Base-by-base conservation (phyloP, 352 stramenopile genomes). In the Globisporangium cystogenes region DNA sequence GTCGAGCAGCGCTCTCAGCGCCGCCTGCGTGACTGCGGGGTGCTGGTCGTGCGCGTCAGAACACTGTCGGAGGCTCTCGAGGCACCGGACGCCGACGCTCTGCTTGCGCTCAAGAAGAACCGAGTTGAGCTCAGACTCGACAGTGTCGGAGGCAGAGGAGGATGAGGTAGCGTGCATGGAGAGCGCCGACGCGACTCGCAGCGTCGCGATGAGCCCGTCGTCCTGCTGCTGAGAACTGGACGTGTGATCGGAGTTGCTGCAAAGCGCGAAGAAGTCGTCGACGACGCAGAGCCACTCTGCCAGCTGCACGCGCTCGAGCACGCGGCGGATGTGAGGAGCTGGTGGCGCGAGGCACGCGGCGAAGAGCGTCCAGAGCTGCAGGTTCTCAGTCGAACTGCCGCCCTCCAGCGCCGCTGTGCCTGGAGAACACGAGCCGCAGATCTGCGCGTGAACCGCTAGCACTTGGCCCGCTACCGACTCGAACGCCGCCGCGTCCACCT, bases 361-460 rank as follows among this genome's bases (percentile, higher is more conserved):
- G 11, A 63, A 54, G n/a, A 63, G 44, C 15, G 60, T 68, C 70
- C 70, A 76, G 16, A 79, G 53, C 45, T 68, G 48, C 0, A 72
- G 14, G 36, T 64, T 49, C 14, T 78, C 47, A 16, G 29, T 35
- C n/a, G 14, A 41, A 20, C 51, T 35, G 23, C 3, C 29, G 20
- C 15, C n/a, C n/a, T n/a, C n/a, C n/a, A n/a, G n/a, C n/a, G n/a
- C n/a, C n/a, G n/a, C n/a, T n/a, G n/a, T n/a, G n/a, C n/a, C n/a
- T n/a, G n/a, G n/a, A n/a, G n/a, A n/a, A n/a, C n/a, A 15, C 0
- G 2, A 16, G 7, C 18, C 48, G 23, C 68, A 77, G 8, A 64
- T 43, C 18, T 56, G 46, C 4, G 57, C 16, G n/a, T 77, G 68
- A 4, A 63, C n/a, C 8, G 20, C 18, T 0, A 60, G 31, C 4